Evolutionary conservation across 768 basidiomycete species (phyloP).

Genomic region (Tylopilus plumbeoviolaceoides): DNA sequence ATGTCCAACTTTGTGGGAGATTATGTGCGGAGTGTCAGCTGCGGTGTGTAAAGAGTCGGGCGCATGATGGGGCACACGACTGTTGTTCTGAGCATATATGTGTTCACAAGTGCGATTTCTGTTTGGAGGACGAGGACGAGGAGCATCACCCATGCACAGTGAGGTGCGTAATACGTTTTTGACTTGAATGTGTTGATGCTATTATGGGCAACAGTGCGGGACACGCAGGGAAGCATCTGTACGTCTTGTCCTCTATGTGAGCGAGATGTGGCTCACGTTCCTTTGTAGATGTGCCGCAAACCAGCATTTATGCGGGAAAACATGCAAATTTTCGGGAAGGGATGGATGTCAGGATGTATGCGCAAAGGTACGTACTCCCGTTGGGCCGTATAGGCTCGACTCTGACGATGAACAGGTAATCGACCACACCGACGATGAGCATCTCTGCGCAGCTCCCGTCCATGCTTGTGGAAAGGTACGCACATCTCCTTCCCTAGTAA

Average conservation of each 20-base stretch:
- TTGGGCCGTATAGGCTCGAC: background rate
- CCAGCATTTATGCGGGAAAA: slow-evolving; percentile 52
- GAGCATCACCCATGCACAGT: slow-evolving; percentile 39
- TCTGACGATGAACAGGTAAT: slow-evolving; percentile 33
- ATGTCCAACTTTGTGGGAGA: slow-evolving; percentile 46
- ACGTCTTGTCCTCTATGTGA: slow-evolving; percentile 3
- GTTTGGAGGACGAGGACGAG: slow-evolving; percentile 25
- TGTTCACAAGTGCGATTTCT: slow-evolving; percentile 40
- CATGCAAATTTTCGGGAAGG: slow-evolving; percentile 43
- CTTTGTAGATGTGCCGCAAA: slow-evolving; percentile 46
- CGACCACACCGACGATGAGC: slow-evolving; percentile 45
- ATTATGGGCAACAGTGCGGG: slow-evolving; percentile 42
- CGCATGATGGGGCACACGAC: slow-evolving; percentile 45
- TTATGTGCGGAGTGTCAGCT: slow-evolving; percentile 48
- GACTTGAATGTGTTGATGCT: background rate
- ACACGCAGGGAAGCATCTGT: slow-evolving; percentile 55
- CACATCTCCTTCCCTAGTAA: too few species aligned
- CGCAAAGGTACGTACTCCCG: slow-evolving; percentile 38
- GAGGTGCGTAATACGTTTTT: slow-evolving; percentile 34
- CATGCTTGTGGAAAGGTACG: slow-evolving; percentile 56
- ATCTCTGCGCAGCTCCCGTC: slow-evolving; percentile 48
- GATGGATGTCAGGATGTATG: slow-evolving; percentile 51
- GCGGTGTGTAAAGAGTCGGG: slow-evolving; percentile 41
- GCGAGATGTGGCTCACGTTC: background rate
- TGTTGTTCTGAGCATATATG: slow-evolving; percentile 52